phyloP scores from a whole-genome alignment of 345 rosid species.

The Physaria fendleri region DNA sequence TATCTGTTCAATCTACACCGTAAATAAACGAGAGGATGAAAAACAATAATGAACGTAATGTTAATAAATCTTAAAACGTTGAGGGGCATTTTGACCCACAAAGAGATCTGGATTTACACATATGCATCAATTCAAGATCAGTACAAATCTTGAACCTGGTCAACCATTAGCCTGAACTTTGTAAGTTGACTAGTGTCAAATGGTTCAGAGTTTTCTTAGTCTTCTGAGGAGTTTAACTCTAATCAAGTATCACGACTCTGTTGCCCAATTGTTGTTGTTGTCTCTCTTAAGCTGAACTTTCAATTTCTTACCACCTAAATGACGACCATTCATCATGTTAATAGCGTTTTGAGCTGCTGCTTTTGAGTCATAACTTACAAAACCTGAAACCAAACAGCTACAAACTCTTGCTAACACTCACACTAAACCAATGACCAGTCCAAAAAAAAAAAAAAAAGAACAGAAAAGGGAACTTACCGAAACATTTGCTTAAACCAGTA shows the following conservation, averaged over 20 bases:
- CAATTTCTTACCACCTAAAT: slow-evolving; percentile 92
- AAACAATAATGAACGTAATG: too few relatives aligned
- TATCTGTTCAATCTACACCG: too few relatives aligned
- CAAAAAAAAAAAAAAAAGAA: not conserved
- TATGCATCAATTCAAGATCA: slow-evolving; percentile 5
- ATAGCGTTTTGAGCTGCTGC: slow-evolving; percentile 85
- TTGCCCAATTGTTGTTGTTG: too few relatives aligned
- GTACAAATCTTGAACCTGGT: slow-evolving; percentile 27
- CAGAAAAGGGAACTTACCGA: slow-evolving; percentile 51
- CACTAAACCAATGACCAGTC: slow-evolving; percentile 5
- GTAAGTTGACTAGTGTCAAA: too few relatives aligned
- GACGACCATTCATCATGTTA: slow-evolving; percentile 74
- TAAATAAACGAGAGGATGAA: too few relatives aligned
- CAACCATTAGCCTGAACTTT: slow-evolving; percentile 23
- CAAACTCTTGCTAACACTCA: slow-evolving; percentile 4
- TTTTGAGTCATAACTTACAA: slow-evolving; percentile 86
- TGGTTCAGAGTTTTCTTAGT: too few relatives aligned
- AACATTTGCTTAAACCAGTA: slow-evolving; percentile 97
- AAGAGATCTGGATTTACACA: slow-evolving; percentile 30
- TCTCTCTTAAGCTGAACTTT: slow-evolving; percentile 98
- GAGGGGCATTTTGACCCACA: slow-evolving; percentile 36
- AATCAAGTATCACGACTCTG: too few relatives aligned
- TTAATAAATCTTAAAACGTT: too few relatives aligned
- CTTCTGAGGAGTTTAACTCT: too few relatives aligned
- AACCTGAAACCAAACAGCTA: slow-evolving; percentile 59